phyloP scores from a whole-genome alignment of 768 basidiomycete genomes.

The Tulasnella sp. region DNA sequence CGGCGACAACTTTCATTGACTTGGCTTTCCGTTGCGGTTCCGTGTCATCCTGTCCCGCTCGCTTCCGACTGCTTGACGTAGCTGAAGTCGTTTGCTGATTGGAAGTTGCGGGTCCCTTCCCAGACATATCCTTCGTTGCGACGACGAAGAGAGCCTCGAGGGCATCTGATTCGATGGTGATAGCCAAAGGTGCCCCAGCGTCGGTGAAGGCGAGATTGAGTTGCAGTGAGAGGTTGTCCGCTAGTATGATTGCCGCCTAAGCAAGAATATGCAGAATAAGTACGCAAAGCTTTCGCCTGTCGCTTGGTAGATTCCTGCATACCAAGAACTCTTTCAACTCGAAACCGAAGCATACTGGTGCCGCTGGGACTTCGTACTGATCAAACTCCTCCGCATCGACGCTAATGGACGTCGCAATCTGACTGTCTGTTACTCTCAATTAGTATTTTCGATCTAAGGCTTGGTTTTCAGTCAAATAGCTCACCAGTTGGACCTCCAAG shows the following conservation, averaged over 20 bases:
- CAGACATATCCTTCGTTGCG: constrained; percentile 63
- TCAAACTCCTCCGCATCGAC: constrained; percentile 84
- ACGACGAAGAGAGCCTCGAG: constrained; percentile 73
- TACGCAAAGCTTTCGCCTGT: not conserved
- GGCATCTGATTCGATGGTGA: constrained; percentile 72
- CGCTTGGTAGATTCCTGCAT: constrained; percentile 35
- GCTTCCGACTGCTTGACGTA: constrained; percentile 27
- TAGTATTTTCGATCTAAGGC: not conserved
- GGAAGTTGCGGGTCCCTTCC: constrained; percentile 38
- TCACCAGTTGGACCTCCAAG: constrained; percentile 49
- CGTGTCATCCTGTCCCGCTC: constrained; percentile 13
- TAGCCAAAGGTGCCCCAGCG: constrained; percentile 71
- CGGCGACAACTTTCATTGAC: constrained; percentile 29
- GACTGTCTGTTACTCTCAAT: constrained; percentile 27
- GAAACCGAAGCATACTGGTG: constrained; percentile 72
- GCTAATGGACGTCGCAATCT: constrained; percentile 65
- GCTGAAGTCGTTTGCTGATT: constrained; percentile 36
- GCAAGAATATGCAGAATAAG: not conserved
- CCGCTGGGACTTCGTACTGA: constrained; percentile 63
- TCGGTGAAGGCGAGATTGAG: constrained; percentile 78
- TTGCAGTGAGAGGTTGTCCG: constrained; percentile 66
- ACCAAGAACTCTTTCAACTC: constrained; percentile 86
- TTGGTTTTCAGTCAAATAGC: not conserved
- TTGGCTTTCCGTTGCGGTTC: constrained; percentile 1
- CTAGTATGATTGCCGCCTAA: constrained; percentile 79